These are phyloP conservation scores for Carex littledalei DNA, from an alignment of 176 grass and related monocot species.

Conservation along the genomic window DNA sequence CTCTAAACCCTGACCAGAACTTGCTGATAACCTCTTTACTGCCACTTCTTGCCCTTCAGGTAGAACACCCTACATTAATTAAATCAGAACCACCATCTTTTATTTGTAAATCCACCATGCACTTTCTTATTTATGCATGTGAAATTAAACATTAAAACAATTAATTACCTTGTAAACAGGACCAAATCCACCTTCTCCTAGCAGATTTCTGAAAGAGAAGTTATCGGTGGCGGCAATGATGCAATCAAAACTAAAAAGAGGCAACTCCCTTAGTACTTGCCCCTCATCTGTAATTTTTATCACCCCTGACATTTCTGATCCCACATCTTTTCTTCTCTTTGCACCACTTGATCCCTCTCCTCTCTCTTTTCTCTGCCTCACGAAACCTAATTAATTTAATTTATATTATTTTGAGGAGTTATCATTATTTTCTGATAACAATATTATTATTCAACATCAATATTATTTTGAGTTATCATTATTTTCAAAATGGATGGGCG, in stretches of 20 bases:
- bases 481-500: not conserved
- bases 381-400: slow-evolving; percentile 4
- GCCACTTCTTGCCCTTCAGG: slow-evolving; percentile 17
- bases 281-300: slow-evolving; percentile 23
- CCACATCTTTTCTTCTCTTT: slow-evolving; percentile 1
- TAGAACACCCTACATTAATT: not conserved
- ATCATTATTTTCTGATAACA: not conserved
- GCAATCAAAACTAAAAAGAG: slow-evolving; percentile 14
- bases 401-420: not conserved
- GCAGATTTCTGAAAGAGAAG: not conserved
- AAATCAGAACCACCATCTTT: no score
- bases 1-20: slow-evolving; percentile 11
- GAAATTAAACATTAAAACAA: not conserved
- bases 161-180: slow-evolving; percentile 22
- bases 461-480: not conserved
- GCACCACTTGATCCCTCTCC: not conserved
- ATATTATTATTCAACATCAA: not conserved
- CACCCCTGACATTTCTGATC: slow-evolving; percentile 8
- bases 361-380: not conserved
- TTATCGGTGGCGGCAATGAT: not conserved
- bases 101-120: no score
- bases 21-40: slow-evolving; percentile 15
- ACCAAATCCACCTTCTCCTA: slow-evolving; percentile 22
- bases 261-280: not conserved
- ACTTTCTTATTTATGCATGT: not conserved